Base-by-base conservation (phyloP, 1,139 yeast genomes). In the Zygotorulaspora mrakii region DNA sequence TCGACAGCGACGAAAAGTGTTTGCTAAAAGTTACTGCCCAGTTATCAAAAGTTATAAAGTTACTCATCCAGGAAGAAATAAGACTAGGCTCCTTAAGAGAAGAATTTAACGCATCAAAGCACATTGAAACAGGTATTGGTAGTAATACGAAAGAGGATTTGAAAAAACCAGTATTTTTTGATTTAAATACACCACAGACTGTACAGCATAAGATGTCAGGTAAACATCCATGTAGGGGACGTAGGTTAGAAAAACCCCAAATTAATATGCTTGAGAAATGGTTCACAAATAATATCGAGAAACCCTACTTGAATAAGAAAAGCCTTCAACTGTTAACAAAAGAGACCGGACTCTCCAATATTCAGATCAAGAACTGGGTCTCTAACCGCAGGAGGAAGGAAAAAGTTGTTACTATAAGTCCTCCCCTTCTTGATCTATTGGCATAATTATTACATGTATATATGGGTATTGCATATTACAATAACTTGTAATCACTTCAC, bases 331-430 rank as follows among this genome's bases (percentile, higher is more conserved):
- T 9, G 6, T 36, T 54, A 13, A 34, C 34, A 24, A 31, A 27
- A 5, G 40, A 42, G 14, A 54, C 58, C 20, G 23, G 31, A 11
- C 41, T 54, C n/a, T 45, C 53, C 11, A 40, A 40, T 21, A 35
- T 42, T 20, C 57, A 54, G 32, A 41, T 53, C 24, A 54, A 52
- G 40, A 54, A 54, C 37, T 52, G 59, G 59, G 45, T 52, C 16
- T 45, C 57, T 14, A 54, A 54, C 33, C 48, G 54, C 45, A 46
- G 59, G 33, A 45, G 59, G 39, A 54, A 52, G 43, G 49, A 49
- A 31, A 54, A 24, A 18, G 26, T 33, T 7, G 27, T 20, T 9
- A 27, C 20, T 4, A 21, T 34, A 17, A 24, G 31, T 12, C 22
- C 27, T 13, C 14, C 31, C 9, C 22, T 34, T 12, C 12, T 24